phyloP scores from a whole-genome alignment of 441 rosid species.

The Bocquillonia castaneifolia region DNA sequence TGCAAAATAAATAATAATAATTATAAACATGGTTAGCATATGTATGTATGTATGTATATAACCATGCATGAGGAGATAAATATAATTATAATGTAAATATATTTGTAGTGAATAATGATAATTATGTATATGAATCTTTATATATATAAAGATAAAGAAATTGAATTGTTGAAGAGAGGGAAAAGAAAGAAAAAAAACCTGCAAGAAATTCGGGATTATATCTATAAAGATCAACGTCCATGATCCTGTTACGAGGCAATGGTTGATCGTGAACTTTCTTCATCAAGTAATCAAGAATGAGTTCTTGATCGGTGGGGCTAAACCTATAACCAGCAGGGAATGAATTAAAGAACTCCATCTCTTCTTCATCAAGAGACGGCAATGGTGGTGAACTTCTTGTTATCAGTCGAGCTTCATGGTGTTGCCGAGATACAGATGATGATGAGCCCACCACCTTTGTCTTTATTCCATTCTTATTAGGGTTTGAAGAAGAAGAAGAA shows the following conservation, averaged over 20 bases:
- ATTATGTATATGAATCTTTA: too few species aligned
- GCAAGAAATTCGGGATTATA: conserved; percentile 24
- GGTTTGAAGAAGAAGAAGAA: too few species aligned
- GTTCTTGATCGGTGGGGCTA: conserved; percentile 23
- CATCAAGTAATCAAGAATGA: conserved; percentile 24
- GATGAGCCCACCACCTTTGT: too few species aligned
- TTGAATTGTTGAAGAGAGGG: too few species aligned
- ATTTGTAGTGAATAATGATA: too few species aligned
- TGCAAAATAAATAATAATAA: too few species aligned
- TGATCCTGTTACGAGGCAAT: conserved; percentile 19
- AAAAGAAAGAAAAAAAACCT: conserved; percentile 6
- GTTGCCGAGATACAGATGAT: neutral
- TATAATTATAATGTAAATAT: too few species aligned
- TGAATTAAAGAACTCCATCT: neutral
- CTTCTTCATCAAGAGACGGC: neutral
- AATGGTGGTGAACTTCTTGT: neutral
- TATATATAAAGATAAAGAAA: too few species aligned
- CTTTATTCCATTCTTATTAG: too few species aligned
- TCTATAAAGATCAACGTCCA: conserved; percentile 19
- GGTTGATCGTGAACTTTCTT: conserved; percentile 7
- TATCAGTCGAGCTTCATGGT: neutral
- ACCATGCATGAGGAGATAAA: too few species aligned
- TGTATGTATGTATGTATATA: too few species aligned
- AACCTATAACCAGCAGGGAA: conserved; percentile 28
- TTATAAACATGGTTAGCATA: too few species aligned